Conservation (phyloP, 805 yeast species). For the Saturnispora zaruensis region DNA sequence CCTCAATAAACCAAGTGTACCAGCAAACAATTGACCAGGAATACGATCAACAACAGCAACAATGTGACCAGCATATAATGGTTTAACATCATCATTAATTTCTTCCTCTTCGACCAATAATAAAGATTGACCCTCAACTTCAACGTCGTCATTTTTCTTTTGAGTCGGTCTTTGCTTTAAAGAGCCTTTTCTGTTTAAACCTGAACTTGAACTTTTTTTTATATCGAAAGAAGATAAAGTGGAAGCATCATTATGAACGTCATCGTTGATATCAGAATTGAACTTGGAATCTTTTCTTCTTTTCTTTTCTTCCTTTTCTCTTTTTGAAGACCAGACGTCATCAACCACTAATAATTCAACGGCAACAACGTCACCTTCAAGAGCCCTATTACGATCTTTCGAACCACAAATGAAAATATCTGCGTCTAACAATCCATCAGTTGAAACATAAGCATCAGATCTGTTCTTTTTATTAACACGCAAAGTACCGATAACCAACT, state of each 20-base stretch:
- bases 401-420: slow-evolving; percentile 98
- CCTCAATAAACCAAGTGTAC: slow-evolving; percentile 85
- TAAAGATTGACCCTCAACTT: slow-evolving; percentile 95
- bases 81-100: slow-evolving; percentile 84
- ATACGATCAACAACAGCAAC: slow-evolving; percentile 97
- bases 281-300: slow-evolving; percentile 44
- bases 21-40: slow-evolving; percentile 93
- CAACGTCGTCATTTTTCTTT: slow-evolving; percentile 96
- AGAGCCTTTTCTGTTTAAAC: slow-evolving; percentile 72
- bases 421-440: slow-evolving; percentile 91
- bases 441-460: slow-evolving; percentile 96
- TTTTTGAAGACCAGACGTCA: slow-evolving; percentile 95
- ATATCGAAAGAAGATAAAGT: slow-evolving; percentile 29
- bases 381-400: slow-evolving; percentile 93
- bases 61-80: slow-evolving; percentile 95
- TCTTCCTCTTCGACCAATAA: slow-evolving; percentile 92
- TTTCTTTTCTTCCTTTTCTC: slow-evolving; percentile 95
- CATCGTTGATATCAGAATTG: slow-evolving; percentile 43
- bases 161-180: slow-evolving; percentile 92
- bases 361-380: slow-evolving; percentile 95
- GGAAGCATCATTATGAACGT: slow-evolving; percentile 74
- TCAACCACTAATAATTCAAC: slow-evolving; percentile 90
- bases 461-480: slow-evolving; percentile 94
- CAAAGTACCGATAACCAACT: slow-evolving; percentile 83
- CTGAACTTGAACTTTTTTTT: slow-evolving; percentile 11